These are phyloP conservation scores for Trametes polyzona DNA, from an alignment of 1,284 basidiomycete species.

Conservation along the genomic window DNA sequence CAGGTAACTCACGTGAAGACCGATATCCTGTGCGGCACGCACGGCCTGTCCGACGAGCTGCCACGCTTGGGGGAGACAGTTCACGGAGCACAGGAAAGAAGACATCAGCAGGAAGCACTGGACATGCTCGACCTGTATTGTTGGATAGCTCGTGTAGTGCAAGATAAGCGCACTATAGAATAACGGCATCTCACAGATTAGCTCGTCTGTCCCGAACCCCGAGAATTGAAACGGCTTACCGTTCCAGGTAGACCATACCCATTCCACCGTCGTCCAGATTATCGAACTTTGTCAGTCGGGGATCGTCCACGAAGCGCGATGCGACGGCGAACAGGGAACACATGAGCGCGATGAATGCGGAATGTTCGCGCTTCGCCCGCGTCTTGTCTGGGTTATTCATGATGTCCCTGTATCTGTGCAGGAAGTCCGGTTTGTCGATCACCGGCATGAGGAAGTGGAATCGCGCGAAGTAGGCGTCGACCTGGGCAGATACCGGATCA, in stretches of 20 bases:
- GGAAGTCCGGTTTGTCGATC: slow-evolving; percentile 81
- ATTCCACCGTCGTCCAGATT: slow-evolving; percentile 75
- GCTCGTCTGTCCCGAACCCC: slow-evolving; percentile 4
- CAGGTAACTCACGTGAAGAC: slow-evolving; percentile 74
- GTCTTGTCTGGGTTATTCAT: slow-evolving; percentile 72
- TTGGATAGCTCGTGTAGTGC: slow-evolving; percentile 85
- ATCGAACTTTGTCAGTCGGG: slow-evolving; percentile 60
- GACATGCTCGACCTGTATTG: slow-evolving; percentile 82
- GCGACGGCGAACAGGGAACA: slow-evolving; percentile 87
- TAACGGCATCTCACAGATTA: slow-evolving; percentile 28
- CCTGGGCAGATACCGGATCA: slow-evolving; percentile 46
- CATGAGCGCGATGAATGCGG: slow-evolving; percentile 75
- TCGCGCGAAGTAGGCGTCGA: slow-evolving; percentile 82
- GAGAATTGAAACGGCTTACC: slow-evolving; percentile 47
- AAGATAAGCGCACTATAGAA: slow-evolving; percentile 76
- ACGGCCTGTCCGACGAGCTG: slow-evolving; percentile 87
- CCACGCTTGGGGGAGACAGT: slow-evolving; percentile 91
- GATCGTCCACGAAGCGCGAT: slow-evolving; percentile 76
- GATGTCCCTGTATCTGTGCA: slow-evolving; percentile 67
- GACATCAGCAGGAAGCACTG: slow-evolving; percentile 88
- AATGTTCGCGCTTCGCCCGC: slow-evolving; percentile 56
- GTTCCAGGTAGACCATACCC: slow-evolving; percentile 86
- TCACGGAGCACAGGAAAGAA: slow-evolving; percentile 87
- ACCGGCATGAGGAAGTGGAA: slow-evolving; percentile 87
- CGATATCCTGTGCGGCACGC: slow-evolving; percentile 85